These are phyloP conservation scores for Solanum hybrid DNA, from an alignment of 305 asterid species.

Conservation along the genomic window DNA sequence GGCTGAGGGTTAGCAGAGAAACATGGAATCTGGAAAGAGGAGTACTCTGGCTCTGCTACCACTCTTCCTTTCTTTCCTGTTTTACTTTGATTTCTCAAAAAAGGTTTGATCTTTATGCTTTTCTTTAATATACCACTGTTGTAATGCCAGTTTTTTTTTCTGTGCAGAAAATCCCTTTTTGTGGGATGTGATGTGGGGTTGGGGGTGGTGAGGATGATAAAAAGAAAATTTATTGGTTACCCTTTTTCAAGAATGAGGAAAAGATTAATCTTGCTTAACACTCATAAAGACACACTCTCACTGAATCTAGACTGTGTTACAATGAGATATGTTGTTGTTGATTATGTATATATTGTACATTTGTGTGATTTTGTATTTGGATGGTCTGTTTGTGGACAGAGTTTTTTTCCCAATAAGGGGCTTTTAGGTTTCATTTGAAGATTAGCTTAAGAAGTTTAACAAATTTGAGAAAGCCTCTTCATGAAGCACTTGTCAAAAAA, in stretches of 20 bases:
- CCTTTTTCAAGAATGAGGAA: not conserved
- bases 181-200: not conserved
- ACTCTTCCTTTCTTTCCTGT: constrained; percentile 49
- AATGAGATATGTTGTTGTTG: not conserved
- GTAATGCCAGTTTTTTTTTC: not conserved
- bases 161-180: not conserved
- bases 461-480: not conserved
- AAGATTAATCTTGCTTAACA: not conserved
- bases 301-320: not conserved
- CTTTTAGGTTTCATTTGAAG: not conserved
- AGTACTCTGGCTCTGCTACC: constrained; percentile 56
- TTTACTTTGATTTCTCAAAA: constrained; percentile 37
- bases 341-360: not conserved
- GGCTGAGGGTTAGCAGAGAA: constrained; percentile 4
- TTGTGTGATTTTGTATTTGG: not conserved
- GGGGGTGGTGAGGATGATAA: not conserved
- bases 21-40: constrained; percentile 51
- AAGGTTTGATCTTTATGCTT: constrained; percentile 39
- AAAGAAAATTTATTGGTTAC: constrained; percentile 6
- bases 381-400: not conserved
- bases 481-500: not conserved
- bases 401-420: not conserved
- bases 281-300: not conserved
- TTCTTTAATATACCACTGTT: not conserved
- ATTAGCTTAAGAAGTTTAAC: not conserved